Base-by-base conservation (phyloP, 2,329 filamentous ascomycete genomes). In the Orbilia blumenaviensis region DNA sequence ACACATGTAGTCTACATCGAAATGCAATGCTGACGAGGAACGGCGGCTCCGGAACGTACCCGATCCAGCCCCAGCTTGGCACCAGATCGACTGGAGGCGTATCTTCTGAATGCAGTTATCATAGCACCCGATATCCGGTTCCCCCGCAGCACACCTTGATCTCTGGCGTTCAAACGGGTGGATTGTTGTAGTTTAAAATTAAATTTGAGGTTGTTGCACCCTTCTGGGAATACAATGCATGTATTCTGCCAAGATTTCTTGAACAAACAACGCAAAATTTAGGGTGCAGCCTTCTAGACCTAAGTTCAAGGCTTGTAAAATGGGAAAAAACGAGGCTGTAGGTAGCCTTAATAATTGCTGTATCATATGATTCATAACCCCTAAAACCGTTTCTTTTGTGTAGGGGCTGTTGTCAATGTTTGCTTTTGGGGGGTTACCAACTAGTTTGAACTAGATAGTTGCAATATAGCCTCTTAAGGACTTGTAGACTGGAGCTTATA, bases 111-210 rank as follows among this genome's bases (percentile, higher is more conserved):
- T 21, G 44, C 56, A 36, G 50, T 18, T 25, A 66, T 66, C 72
- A 76, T 76, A 64, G 64, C 72, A 76, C 68, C 64, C 32, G 72
- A 60, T 36, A 64, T 38, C 23, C 18, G 32, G 52, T 38, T 38
- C 29, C 18, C 25, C 25, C 25, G 23, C 52, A 23, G 29, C 52
- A 56, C 32, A 56, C 52, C 52, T 56, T 56, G 52, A 25, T 63
- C n/a, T 66, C 34, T 66, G 18, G 36, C 10, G 36, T 56, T 42
- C 12, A 56, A 41, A 58, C 18, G 52, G 58, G 63, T 69, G 58
- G 48, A 64, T 58, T 72, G 58, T 66, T 72, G 58, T 34, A 66
- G 60, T 66, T 66, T 66, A 50, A 21, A 50, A 66, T 72, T 64
- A 21, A 50, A 66, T 72, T 64, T 56, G 56, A 29, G 27, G 41